Evolutionary conservation across 768 basidiomycete genomes (phyloP).

Genomic region (Lactarius akahatsu): DNA sequence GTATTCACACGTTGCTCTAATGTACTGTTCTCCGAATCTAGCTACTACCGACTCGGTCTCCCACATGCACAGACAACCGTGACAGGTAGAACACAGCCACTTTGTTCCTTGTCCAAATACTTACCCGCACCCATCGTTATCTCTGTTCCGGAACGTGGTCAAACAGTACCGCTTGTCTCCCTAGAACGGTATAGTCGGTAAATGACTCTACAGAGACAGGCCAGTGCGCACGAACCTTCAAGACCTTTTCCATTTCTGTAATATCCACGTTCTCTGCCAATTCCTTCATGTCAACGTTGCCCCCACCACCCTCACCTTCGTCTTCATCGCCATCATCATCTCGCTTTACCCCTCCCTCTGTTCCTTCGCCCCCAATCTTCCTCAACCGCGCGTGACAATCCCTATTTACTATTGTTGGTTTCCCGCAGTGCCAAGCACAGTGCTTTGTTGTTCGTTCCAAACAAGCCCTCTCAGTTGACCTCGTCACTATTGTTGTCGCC

Average conservation of each 20-base stretch:
- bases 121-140: conserved; percentile 83
- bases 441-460: no score
- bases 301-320: conserved; percentile 70
- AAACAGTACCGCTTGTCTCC: conserved; percentile 90
- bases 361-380: conserved; percentile 75
- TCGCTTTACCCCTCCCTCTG: conserved; percentile 63
- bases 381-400: no score
- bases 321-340: conserved; percentile 65
- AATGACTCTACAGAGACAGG: conserved; percentile 23
- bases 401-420: no score
- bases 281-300: conserved; percentile 82
- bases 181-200: conserved; percentile 43
- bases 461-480: no score
- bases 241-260: conserved; percentile 79
- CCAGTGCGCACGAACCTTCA: conserved; percentile 60
- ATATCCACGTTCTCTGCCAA: conserved; percentile 86
- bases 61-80: conserved; percentile 69
- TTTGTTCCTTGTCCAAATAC: conserved; percentile 32
- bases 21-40: neutral
- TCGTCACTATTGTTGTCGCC: no score
- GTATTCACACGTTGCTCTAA: neutral
- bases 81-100: conserved; percentile 38
- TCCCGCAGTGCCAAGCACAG: no score
- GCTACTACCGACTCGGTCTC: conserved; percentile 19
- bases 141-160: conserved; percentile 84